These are phyloP conservation scores for Ascocoryne sarcoides DNA, from an alignment of 2,329 filamentous ascomycete species.

Conservation along the genomic window DNA sequence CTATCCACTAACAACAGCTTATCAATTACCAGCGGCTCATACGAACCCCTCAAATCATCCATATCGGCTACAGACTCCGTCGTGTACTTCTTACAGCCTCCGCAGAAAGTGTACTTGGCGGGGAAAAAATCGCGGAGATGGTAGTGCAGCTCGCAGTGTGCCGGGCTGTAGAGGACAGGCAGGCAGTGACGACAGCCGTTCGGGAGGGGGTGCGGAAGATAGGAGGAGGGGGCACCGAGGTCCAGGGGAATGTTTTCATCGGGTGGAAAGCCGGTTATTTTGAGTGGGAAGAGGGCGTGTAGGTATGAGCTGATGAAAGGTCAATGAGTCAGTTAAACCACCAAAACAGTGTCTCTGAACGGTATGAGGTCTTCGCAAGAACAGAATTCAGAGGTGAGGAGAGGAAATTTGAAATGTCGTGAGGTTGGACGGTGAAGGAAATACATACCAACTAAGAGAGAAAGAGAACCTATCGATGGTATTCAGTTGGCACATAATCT, in stretches of 20 bases:
- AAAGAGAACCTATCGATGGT: conserved; percentile 2
- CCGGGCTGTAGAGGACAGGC: conserved; percentile 20
- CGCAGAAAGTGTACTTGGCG: conserved; percentile 11
- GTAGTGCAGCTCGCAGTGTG: conserved; percentile 24
- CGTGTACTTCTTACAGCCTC: conserved; percentile 16
- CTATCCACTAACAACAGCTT: not conserved
- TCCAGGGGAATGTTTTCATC: too few species aligned
- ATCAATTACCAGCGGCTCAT: not conserved
- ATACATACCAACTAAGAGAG: conserved; percentile 8
- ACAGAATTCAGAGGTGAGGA: not conserved
- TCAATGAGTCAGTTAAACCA: too few species aligned
- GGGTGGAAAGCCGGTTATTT: conserved; percentile 1
- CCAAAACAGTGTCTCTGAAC: too few species aligned
- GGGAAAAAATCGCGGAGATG: conserved; percentile 19
- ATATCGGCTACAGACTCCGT: not conserved
- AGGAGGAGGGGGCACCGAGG: conserved; percentile 15
- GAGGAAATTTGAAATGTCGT: not conserved
- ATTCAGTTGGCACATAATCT: conserved; percentile 15
- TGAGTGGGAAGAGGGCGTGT: conserved; percentile 9
- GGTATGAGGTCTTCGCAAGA: too few species aligned
- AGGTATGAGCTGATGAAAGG: conserved; percentile 12
- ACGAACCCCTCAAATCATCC: not conserved
- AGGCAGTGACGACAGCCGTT: conserved; percentile 18
- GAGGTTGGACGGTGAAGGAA: not conserved
- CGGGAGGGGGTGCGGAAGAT: conserved; percentile 3